Evolutionary conservation across 2,329 filamentous ascomycete species (phyloP).

Genomic region (Apiospora kogelbergensis): DNA sequence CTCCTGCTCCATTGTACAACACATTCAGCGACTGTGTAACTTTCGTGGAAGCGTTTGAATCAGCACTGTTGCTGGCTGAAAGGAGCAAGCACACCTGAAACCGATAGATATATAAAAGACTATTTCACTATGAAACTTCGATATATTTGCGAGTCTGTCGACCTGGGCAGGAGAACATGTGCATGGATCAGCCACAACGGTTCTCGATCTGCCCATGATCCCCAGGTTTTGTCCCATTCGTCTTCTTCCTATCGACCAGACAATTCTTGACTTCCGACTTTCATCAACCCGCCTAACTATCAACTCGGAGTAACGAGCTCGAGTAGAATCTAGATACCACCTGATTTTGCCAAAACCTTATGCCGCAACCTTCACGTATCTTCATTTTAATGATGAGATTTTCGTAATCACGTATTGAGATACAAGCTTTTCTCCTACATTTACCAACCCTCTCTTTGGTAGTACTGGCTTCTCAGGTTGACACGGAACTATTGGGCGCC

Average conservation of each 20-base stretch:
- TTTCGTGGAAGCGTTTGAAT: constrained; percentile 49
- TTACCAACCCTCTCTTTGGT: neutral
- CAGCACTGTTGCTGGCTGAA: constrained; percentile 23
- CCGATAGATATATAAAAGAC: neutral
- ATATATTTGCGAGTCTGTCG: neutral
- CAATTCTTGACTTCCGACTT: too few species aligned
- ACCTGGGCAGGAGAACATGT: neutral
- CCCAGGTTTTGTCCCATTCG: too few species aligned
- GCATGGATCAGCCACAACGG: too few species aligned
- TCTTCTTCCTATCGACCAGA: too few species aligned
- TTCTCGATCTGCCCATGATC: too few species aligned
- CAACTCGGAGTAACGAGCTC: neutral
- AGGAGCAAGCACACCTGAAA: neutral
- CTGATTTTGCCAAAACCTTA: neutral
- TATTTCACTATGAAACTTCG: neutral
- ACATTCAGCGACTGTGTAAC: constrained; percentile 63
- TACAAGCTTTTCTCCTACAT: neutral
- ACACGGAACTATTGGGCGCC: neutral
- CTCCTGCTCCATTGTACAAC: constrained; percentile 75
- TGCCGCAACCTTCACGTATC: neutral
- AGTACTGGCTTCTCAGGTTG: neutral
- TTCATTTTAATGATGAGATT: too few species aligned
- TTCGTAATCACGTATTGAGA: neutral
- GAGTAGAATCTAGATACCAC: neutral
- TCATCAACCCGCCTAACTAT: too few species aligned